A percentile compares a stretch with the other conserved stretches of the same genome.
These are phyloP conservation scores for Anisodus tanguticus DNA, from an alignment of 257 asterid species.

Conservation along the genomic window DNA sequence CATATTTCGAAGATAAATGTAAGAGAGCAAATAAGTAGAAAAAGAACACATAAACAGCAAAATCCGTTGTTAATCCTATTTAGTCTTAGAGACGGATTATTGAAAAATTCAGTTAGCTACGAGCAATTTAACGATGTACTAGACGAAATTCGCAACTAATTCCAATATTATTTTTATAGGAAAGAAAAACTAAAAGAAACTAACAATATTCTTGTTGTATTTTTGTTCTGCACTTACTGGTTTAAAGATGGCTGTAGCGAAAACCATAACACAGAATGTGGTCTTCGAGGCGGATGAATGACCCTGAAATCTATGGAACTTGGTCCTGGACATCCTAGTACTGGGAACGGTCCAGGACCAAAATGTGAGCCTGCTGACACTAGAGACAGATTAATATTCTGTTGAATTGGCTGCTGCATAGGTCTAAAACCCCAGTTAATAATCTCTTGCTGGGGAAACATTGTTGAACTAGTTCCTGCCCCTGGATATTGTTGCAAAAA, in stretches of 20 bases:
- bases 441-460: constrained; percentile 27
- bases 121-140: background rate
- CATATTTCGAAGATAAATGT: background rate
- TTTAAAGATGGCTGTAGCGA: constrained; percentile 69
- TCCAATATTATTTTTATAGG: too few species aligned
- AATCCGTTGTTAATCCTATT: background rate
- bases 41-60: background rate
- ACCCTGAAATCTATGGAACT: constrained; percentile 68
- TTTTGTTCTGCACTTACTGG: constrained; percentile 58
- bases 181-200: background rate
- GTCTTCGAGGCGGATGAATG: constrained; percentile 74
- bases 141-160: background rate
- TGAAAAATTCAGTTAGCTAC: background rate
- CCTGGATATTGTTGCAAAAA: constrained; percentile 43
- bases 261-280: constrained; percentile 90
- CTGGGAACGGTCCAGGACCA: constrained; percentile 35
- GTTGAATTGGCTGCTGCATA: constrained; percentile 41
- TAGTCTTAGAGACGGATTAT: background rate
- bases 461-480: constrained; percentile 14
- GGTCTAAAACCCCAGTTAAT: constrained; percentile 34
- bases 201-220: too few species aligned
- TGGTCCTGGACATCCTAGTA: constrained; percentile 38
- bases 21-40: constrained; percentile 4
- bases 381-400: constrained; percentile 49
- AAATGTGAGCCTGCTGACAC: constrained; percentile 43